These are phyloP conservation scores for Fraxinus velutina DNA, from an alignment of 305 asterid genomes.

Conservation along the genomic window DNA sequence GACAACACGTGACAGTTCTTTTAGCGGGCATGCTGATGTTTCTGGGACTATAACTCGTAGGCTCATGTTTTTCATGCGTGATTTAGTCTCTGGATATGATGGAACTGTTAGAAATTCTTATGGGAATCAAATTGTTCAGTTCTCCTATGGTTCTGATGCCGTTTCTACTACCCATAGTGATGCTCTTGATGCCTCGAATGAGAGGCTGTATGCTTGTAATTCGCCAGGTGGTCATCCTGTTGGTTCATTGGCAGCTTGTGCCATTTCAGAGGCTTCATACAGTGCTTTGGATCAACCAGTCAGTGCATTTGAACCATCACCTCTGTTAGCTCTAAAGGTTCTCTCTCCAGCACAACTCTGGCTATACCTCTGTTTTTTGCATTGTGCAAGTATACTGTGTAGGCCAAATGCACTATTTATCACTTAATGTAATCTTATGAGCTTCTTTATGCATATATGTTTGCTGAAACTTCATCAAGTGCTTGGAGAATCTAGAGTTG, in stretches of 20 bases:
- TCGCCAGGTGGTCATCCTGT: constrained; percentile 70
- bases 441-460: background rate
- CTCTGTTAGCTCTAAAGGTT: constrained; percentile 81
- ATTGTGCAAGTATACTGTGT: background rate
- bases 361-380: background rate
- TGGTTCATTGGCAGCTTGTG: constrained; percentile 93
- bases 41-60: constrained; percentile 70
- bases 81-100: constrained; percentile 68
- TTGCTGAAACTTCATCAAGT: constrained; percentile 13
- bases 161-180: constrained; percentile 12
- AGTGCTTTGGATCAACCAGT: constrained; percentile 97
- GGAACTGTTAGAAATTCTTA: constrained; percentile 77
- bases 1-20: constrained; percentile 79
- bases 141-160: constrained; percentile 38
- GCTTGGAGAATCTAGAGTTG: constrained; percentile 12
- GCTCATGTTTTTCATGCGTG: constrained; percentile 88
- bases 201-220: constrained; percentile 9
- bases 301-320: constrained; percentile 84
- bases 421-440: background rate
- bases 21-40: constrained; percentile 92
- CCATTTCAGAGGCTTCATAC: constrained; percentile 87
- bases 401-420: background rate
- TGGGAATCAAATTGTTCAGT: constrained; percentile 83
- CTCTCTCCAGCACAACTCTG: background rate
- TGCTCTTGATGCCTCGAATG: constrained; percentile 12